Percentiles rank a stretch among this genome's conserved stretches.
Conservation (phyloP, 2,329 filamentous ascomycete genomes). For the Ophiocordyceps sinensis region DNA sequence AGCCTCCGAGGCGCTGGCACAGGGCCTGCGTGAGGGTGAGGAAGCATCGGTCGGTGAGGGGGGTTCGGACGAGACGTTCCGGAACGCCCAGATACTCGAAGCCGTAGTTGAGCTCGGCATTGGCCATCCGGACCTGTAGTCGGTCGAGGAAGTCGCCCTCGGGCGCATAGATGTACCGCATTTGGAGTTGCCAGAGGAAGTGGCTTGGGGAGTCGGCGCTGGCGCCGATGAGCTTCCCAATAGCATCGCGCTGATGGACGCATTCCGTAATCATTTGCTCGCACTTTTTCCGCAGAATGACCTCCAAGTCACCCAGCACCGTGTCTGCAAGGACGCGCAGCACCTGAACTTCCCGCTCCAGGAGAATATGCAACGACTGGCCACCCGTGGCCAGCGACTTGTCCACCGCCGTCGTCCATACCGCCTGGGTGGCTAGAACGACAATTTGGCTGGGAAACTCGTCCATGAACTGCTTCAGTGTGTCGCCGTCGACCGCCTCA, state of each 20-base stretch:
- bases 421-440: slow-evolving; percentile 83
- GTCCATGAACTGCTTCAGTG: slow-evolving; percentile 67
- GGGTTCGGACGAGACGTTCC: slow-evolving; percentile 89
- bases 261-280: slow-evolving; percentile 98
- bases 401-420: slow-evolving; percentile 84
- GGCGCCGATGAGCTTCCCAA: slow-evolving; percentile 67
- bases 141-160: slow-evolving; percentile 73
- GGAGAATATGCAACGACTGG: slow-evolving; percentile 51
- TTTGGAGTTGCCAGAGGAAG: slow-evolving; percentile 87
- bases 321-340: slow-evolving; percentile 76
- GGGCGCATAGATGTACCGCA: slow-evolving; percentile 83
- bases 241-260: slow-evolving; percentile 89
- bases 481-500: slow-evolving; percentile 51
- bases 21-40: slow-evolving; percentile 92
- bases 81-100: slow-evolving; percentile 97
- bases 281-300: slow-evolving; percentile 86
- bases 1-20: slow-evolving; percentile 88
- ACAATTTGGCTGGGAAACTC: slow-evolving; percentile 88
- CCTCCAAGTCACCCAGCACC: slow-evolving; percentile 77
- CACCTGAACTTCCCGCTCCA: slow-evolving; percentile 71
- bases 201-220: slow-evolving; percentile 65
- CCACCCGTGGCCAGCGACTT: slow-evolving; percentile 60
- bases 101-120: slow-evolving; percentile 86
- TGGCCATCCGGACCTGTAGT: slow-evolving; percentile 89
- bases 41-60: slow-evolving; percentile 96